A percentile compares a stretch with the other conserved stretches of the same genome.
Conservation (phyloP, 2,329 filamentous ascomycete genomes). For the Aspergillus persii region DNA sequence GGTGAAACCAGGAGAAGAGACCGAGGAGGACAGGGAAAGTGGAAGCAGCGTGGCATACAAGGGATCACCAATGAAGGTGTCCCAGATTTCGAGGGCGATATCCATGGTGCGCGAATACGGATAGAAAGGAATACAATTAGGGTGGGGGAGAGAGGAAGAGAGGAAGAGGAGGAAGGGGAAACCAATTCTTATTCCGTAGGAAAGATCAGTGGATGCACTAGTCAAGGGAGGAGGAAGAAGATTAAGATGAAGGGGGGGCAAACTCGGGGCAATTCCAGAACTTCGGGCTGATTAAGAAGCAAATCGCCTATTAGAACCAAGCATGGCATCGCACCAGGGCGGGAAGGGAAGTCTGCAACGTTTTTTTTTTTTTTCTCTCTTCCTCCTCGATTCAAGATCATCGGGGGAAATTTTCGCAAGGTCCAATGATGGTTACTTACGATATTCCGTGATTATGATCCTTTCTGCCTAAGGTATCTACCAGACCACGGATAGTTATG, state of each 20-base stretch:
- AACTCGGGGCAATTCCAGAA: not conserved
- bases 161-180: not conserved
- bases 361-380: constrained; percentile 3
- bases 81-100: constrained; percentile 80
- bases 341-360: constrained; percentile 28
- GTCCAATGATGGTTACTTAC: too few species aligned
- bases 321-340: constrained; percentile 30
- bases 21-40: constrained; percentile 52
- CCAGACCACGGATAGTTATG: too few species aligned
- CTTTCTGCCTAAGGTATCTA: too few species aligned
- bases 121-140: not conserved
- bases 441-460: too few species aligned
- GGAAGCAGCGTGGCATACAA: constrained; percentile 73
- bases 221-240: not conserved
- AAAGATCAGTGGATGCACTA: not conserved
- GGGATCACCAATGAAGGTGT: constrained; percentile 78
- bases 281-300: constrained; percentile 1
- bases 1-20: constrained; percentile 50
- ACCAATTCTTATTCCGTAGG: too few species aligned
- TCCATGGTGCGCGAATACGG: constrained; percentile 63
- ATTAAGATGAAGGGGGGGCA: not conserved
- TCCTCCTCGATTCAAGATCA: not conserved
- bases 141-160: not conserved
- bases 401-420: not conserved
- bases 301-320: constrained; percentile 11